Percentiles rank a stretch among this genome's conserved stretches.
Conservation (phyloP, 2,329 filamentous ascomycete species). For the Fusarium sp. region DNA sequence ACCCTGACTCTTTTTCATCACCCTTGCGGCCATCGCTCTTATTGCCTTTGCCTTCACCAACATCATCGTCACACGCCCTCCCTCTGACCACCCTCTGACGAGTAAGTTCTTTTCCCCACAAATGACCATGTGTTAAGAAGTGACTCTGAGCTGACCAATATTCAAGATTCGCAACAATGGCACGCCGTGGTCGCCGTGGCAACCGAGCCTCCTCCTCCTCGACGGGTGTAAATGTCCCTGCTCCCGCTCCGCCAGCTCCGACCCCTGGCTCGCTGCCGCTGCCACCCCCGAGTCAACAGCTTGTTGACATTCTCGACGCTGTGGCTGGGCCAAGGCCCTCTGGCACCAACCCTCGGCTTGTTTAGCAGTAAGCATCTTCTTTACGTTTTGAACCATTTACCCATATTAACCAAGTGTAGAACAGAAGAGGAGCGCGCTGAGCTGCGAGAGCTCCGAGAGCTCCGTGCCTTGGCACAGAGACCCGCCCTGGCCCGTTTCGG, state of each 20-base stretch:
- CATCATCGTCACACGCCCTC: constrained; percentile 5
- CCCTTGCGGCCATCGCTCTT: neutral
- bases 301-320: neutral
- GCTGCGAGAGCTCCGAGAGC: neutral
- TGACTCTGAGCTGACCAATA: too few species aligned
- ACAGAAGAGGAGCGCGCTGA: neutral
- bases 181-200: neutral
- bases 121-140: too few species aligned
- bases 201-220: neutral
- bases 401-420: constrained; percentile 8
- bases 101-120: too few species aligned
- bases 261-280: neutral
- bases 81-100: too few species aligned
- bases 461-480: constrained; percentile 3
- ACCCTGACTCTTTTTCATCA: constrained; percentile 8
- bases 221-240: neutral
- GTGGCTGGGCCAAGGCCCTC: neutral
- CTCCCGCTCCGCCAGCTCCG: too few species aligned
- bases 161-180: too few species aligned
- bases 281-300: neutral
- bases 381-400: constrained; percentile 2
- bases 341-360: constrained; percentile 3
- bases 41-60: neutral
- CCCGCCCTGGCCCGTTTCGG: neutral
- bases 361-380: constrained; percentile 7